Percentiles rank a stretch among this genome's conserved stretches.
Evolutionary conservation across 2,329 filamentous ascomycete species (phyloP).

Genomic region (Fusarium neocosmosporiellum): DNA sequence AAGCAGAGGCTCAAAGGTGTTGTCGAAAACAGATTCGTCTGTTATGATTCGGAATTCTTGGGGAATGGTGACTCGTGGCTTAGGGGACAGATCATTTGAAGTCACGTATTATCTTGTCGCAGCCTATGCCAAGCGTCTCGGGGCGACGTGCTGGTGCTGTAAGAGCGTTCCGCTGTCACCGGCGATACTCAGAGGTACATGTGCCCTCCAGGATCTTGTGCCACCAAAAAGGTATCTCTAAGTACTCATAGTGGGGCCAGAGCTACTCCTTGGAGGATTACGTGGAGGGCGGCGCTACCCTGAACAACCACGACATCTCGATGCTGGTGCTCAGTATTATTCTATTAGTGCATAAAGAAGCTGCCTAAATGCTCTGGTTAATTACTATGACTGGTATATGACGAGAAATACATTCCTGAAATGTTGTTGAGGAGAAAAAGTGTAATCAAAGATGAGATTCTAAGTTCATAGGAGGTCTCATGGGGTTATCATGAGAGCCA

Average conservation of each 20-base stretch:
- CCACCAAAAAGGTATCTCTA: neutral
- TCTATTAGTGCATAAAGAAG: neutral
- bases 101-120: slow-evolving; percentile 36
- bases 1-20: neutral
- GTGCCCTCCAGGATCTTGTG: accelerated
- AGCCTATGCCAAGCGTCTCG: slow-evolving; percentile 32
- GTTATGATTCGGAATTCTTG: slow-evolving; percentile 11
- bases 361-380: neutral
- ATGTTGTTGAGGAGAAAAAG: neutral
- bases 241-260: slow-evolving; percentile 16
- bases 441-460: neutral
- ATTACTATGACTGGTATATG: neutral
- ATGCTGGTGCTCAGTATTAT: neutral
- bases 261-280: slow-evolving; percentile 30
- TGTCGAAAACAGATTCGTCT: neutral
- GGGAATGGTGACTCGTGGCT: slow-evolving; percentile 27
- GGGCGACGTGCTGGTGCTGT: slow-evolving; percentile 8
- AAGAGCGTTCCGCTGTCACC: slow-evolving; percentile 11
- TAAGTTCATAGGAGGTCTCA: neutral
- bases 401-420: neutral
- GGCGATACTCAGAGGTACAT: slow-evolving; percentile 6
- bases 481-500: slow-evolving; percentile 16
- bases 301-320: slow-evolving; percentile 1
- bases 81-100: slow-evolving; percentile 39
- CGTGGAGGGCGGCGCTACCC: slow-evolving; percentile 32